Conservation (phyloP, 768 basidiomycete genomes). For the Cyclocybe cylindracea region DNA sequence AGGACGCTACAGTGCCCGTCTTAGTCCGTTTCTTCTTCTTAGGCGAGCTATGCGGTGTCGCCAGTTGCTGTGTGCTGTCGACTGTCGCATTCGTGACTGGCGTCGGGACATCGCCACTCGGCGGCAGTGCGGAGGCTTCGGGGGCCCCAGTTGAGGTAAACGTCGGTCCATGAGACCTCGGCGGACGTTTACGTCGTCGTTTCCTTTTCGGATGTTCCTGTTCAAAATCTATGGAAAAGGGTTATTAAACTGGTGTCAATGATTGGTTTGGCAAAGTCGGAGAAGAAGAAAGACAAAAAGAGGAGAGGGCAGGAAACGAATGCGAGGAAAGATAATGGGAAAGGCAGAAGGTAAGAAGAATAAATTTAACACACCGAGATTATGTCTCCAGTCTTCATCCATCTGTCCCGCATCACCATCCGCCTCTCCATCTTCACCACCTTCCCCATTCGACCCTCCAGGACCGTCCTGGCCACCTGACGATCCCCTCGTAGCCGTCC, state of each 20-base stretch:
- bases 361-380: conserved; percentile 19
- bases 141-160: neutral
- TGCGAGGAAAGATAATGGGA: neutral
- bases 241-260: conserved; percentile 21
- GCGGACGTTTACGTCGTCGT: conserved; percentile 15
- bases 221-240: conserved; percentile 17
- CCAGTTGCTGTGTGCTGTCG: neutral
- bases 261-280: conserved; percentile 4
- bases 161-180: conserved; percentile 10
- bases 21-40: conserved; percentile 20
- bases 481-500: conserved; percentile 47
- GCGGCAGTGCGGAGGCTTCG: neutral
- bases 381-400: conserved; percentile 13
- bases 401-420: neutral
- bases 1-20: conserved; percentile 11
- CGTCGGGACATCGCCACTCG: neutral
- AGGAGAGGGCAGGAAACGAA: neutral
- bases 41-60: conserved; percentile 9
- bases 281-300: neutral
- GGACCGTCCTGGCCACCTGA: neutral
- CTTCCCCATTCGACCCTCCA: conserved; percentile 8
- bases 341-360: neutral
- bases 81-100: neutral
- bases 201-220: conserved; percentile 14
- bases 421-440: conserved; percentile 7